These are phyloP conservation scores for Colletotrichum nymphaeae DNA, from an alignment of 2,329 filamentous ascomycete species.

Conservation along the genomic window DNA sequence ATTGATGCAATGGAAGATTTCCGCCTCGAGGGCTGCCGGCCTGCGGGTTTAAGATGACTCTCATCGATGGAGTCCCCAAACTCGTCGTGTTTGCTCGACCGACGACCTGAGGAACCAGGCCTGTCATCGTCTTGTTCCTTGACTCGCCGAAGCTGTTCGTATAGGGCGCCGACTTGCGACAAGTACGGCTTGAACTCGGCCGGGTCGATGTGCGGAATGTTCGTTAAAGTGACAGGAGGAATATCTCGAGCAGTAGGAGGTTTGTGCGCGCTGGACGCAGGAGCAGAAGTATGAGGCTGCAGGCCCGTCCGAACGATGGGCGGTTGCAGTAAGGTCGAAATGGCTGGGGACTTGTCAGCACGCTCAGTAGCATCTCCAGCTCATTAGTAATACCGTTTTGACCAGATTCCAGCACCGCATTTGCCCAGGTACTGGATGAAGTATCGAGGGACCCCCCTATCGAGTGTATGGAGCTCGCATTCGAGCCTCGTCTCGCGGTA, in stretches of 20 bases:
- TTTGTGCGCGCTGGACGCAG: constrained; percentile 78
- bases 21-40: constrained; percentile 50
- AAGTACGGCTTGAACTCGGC: constrained; percentile 88
- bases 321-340: constrained; percentile 91
- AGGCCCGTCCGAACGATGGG: constrained; percentile 91
- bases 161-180: constrained; percentile 84
- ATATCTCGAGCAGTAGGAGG: constrained; percentile 90
- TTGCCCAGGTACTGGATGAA: constrained; percentile 65
- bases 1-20: constrained; percentile 58
- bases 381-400: constrained; percentile 76
- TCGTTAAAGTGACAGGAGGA: constrained; percentile 90
- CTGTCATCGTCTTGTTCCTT: constrained; percentile 80
- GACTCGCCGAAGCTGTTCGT: constrained; percentile 87
- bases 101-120: constrained; percentile 41
- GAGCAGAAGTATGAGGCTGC: constrained; percentile 79
- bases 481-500: constrained; percentile 78
- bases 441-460: constrained; percentile 86
- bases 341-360: constrained; percentile 65
- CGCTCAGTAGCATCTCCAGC: not conserved
- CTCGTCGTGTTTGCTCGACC: constrained; percentile 56
- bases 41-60: constrained; percentile 59
- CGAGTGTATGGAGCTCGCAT: constrained; percentile 87
- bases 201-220: constrained; percentile 83
- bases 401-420: constrained; percentile 75
- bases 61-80: constrained; percentile 52